Conservation (phyloP, 805 yeast genomes). For the Nadsonia fulvescens region DNA sequence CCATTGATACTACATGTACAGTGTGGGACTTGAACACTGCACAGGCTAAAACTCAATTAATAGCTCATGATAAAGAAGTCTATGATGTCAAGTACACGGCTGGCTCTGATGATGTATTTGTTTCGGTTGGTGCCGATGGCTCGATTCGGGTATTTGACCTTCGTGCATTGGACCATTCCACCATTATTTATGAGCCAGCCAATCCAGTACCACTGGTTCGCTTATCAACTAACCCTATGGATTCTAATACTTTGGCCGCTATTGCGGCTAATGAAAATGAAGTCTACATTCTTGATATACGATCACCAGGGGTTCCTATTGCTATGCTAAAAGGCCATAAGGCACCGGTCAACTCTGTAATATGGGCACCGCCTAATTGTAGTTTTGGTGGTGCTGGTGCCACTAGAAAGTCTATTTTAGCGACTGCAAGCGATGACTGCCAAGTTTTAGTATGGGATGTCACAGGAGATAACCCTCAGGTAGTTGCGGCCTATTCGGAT, state of each 20-base stretch:
- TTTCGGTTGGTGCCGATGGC: conserved; percentile 92
- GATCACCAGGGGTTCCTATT: conserved; percentile 75
- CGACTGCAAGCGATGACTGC: conserved; percentile 48
- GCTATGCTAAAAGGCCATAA: conserved; percentile 49
- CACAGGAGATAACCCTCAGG: conserved; percentile 20
- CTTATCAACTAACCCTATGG: conserved; percentile 60
- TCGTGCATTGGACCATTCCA: conserved; percentile 76
- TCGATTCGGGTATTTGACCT: conserved; percentile 84
- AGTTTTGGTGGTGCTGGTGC: conserved; percentile 7
- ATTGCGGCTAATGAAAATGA: conserved; percentile 51
- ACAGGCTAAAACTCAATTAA: conserved; percentile 74
- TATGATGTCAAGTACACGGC: conserved; percentile 77
- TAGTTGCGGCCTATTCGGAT: conserved; percentile 34
- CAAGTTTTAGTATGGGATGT: conserved; percentile 46
- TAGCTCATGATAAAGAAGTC: conserved; percentile 93
- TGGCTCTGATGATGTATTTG: conserved; percentile 58
- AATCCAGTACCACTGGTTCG: conserved; percentile 44
- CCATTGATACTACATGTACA: conserved; percentile 93
- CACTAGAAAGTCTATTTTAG: conserved; percentile 28
- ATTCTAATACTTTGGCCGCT: conserved; percentile 71
- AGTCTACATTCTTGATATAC: conserved; percentile 59
- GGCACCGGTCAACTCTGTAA: conserved; percentile 50
- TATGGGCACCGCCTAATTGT: conserved; percentile 66
- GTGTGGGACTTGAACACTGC: conserved; percentile 72
- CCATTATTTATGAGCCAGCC: conserved; percentile 68